A percentile compares a stretch with the other conserved stretches of the same genome.
Evolutionary conservation across 352 stramenopile genomes (phyloP).

Genomic region (Aphanomyces stellatus): DNA sequence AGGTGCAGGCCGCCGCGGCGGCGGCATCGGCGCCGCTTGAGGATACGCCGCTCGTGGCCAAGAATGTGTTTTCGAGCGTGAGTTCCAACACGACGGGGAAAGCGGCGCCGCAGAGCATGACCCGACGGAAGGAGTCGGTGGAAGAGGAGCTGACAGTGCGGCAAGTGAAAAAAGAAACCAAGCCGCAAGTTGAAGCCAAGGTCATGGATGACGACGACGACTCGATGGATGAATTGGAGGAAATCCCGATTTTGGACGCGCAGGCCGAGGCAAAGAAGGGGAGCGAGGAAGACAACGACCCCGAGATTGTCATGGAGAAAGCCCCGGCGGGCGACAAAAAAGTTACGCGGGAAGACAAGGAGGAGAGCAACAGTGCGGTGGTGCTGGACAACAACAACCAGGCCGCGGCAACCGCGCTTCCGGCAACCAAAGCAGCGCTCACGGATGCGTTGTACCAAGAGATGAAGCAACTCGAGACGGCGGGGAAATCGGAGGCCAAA

Average conservation of each 20-base stretch:
- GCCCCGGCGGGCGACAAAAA: slow-evolving; percentile 28
- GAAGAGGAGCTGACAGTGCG: slow-evolving; percentile 57
- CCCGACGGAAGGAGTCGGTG: slow-evolving; percentile 36
- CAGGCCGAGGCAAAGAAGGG: slow-evolving; percentile 30
- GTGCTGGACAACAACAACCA: slow-evolving; percentile 23
- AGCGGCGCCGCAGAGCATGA: slow-evolving; percentile 48
- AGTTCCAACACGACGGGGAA: slow-evolving; percentile 33
- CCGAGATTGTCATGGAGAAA: slow-evolving; percentile 48
- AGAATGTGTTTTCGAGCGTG: slow-evolving; percentile 18
- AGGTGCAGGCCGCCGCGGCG: slow-evolving; percentile 8
- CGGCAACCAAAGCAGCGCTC: slow-evolving; percentile 17
- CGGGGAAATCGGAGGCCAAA: slow-evolving; percentile 19
- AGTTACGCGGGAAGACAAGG: slow-evolving; percentile 17
- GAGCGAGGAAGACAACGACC: slow-evolving; percentile 34
- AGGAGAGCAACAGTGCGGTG: neutral
- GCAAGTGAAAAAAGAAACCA: slow-evolving; percentile 48
- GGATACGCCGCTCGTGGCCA: slow-evolving; percentile 19
- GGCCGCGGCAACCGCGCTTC: slow-evolving; percentile 22
- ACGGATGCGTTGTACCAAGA: slow-evolving; percentile 17
- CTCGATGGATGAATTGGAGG: slow-evolving; percentile 68
- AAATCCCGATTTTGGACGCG: slow-evolving; percentile 70
- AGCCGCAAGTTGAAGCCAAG: slow-evolving; percentile 26
- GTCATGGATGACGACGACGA: slow-evolving; percentile 29
- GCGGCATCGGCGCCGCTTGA: neutral
- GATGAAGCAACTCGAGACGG: slow-evolving; percentile 16